Evolutionary conservation across 2,329 filamentous ascomycete species (phyloP), one percentile per base, ranked within the genome.

Genomic region (Fusarium goolgardi): DNA sequence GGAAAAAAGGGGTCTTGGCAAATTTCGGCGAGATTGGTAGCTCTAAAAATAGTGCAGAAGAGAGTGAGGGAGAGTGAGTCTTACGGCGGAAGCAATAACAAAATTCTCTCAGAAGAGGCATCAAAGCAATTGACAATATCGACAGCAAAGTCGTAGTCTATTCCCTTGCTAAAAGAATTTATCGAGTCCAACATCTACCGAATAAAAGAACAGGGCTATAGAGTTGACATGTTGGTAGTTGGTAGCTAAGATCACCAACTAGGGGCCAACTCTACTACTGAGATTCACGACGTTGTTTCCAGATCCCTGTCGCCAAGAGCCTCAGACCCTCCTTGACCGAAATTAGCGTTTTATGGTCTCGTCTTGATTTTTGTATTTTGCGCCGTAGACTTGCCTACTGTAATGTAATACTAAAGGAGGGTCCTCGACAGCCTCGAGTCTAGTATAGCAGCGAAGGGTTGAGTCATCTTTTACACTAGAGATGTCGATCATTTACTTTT

Each of bases 321-420:
- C 21, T 16, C 25, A 61, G 23, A 20, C 23, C 16, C 23, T 40
- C 40, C 34, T 39, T 46, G 34, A 55, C 25, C 15, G 23, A 61
- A 61, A 61, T 61, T 51, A 61, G 23, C 40, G 59, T 61, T 61
- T 61, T 56, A 61, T 40, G 45, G 46, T n/a, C 34, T 54, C 47
- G 32, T 39, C 47, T 39, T 50, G 32, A 39, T 50, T 8, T 18
- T 34, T 23, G 47, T 32, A 29, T 29, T 23, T 39, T 27, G 3
- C 47, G 32, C 32, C 47, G 46, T 23, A 20, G n/a, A 27, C 32
- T 37, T 27, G 13, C 13, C 47, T 12, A n/a, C 15, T 15, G 32
- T 50, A 27, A 50, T n/a, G 32, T 50, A 20, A 50, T 21, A 37
- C 39, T 50, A 4, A 15, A 16, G 21, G 32, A 50, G 32, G 32